These are phyloP conservation scores for Aspergillus sojae DNA, from an alignment of 2,329 filamentous ascomycete genomes.

Conservation along the genomic window DNA sequence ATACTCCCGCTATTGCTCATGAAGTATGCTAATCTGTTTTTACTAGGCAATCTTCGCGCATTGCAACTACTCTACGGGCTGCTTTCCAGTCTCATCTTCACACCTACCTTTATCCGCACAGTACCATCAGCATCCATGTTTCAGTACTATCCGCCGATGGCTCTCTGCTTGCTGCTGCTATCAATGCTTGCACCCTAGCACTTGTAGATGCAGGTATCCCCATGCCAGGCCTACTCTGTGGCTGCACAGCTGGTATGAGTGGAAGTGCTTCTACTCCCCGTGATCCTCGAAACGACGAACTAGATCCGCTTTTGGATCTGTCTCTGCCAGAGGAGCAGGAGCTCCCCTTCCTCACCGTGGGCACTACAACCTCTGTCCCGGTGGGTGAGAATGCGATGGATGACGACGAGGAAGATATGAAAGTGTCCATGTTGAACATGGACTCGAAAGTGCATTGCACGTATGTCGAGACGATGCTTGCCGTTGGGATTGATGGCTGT, in stretches of 20 bases:
- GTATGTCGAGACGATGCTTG: slow-evolving; percentile 87
- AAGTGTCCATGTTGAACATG: slow-evolving; percentile 77
- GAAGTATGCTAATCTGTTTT: background rate
- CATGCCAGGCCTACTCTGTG: slow-evolving; percentile 88
- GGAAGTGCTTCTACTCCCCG: slow-evolving; percentile 46
- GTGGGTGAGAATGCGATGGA: slow-evolving; percentile 60
- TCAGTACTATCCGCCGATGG: slow-evolving; percentile 91
- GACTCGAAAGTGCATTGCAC: slow-evolving; percentile 82
- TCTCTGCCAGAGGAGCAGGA: slow-evolving; percentile 63
- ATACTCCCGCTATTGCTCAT: background rate
- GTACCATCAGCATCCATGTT: slow-evolving; percentile 77
- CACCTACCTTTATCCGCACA: slow-evolving; percentile 86
- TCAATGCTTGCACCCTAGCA: slow-evolving; percentile 90
- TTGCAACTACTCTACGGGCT: slow-evolving; percentile 69
- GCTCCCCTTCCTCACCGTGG: slow-evolving; percentile 84
- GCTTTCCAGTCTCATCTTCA: slow-evolving; percentile 79
- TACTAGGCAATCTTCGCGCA: slow-evolving; percentile 67
- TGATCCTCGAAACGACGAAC: slow-evolving; percentile 43
- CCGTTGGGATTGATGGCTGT: slow-evolving; percentile 88
- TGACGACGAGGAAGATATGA: slow-evolving; percentile 48
- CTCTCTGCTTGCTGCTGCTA: slow-evolving; percentile 80
- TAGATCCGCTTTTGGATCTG: slow-evolving; percentile 48
- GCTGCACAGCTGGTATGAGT: slow-evolving; percentile 79
- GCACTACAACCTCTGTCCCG: slow-evolving; percentile 56
- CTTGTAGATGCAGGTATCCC: slow-evolving; percentile 93